These are phyloP conservation scores for Pulveroboletus sp. DNA, from an alignment of 768 basidiomycete species.

Conservation along the genomic window DNA sequence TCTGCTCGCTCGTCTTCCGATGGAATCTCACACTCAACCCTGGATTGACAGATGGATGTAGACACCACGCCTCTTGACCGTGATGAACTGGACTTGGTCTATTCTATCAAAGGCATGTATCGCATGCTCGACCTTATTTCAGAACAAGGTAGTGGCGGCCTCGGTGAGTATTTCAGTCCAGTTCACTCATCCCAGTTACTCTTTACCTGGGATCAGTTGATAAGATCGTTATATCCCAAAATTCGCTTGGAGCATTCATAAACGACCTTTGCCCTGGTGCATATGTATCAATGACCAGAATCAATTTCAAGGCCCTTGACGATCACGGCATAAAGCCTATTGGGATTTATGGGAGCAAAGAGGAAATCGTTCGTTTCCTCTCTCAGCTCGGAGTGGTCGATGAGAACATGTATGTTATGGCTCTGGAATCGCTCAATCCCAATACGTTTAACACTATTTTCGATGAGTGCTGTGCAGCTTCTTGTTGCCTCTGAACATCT, in stretches of 20 bases:
- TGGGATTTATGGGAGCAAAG: conserved; percentile 57
- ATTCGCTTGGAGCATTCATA: conserved; percentile 46
- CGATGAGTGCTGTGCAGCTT: conserved; percentile 14
- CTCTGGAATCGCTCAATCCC: background rate
- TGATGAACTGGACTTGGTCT: conserved; percentile 21
- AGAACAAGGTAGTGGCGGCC: conserved; percentile 49
- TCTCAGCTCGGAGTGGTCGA: conserved; percentile 35
- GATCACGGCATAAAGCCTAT: conserved; percentile 43
- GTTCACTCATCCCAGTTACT: background rate
- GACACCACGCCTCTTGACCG: conserved; percentile 1
- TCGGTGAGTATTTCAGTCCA: conserved; percentile 36
- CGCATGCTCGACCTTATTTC: conserved; percentile 52
- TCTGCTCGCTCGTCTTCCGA: background rate
- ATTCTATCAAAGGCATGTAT: conserved; percentile 45
- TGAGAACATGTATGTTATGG: conserved; percentile 36
- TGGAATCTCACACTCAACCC: background rate
- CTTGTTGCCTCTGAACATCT: conserved; percentile 8
- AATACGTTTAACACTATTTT: background rate
- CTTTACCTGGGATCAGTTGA: conserved; percentile 41
- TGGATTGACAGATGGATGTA: conserved; percentile 18
- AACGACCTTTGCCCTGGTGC: conserved; percentile 49
- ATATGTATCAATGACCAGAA: conserved; percentile 51
- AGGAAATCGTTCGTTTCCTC: conserved; percentile 48
- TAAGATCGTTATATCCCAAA: conserved; percentile 59
- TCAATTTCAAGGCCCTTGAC: conserved; percentile 56